These are phyloP conservation scores for Cystobasidium sp. DNA, from an alignment of 1,284 basidiomycete genomes.

Conservation along the genomic window DNA sequence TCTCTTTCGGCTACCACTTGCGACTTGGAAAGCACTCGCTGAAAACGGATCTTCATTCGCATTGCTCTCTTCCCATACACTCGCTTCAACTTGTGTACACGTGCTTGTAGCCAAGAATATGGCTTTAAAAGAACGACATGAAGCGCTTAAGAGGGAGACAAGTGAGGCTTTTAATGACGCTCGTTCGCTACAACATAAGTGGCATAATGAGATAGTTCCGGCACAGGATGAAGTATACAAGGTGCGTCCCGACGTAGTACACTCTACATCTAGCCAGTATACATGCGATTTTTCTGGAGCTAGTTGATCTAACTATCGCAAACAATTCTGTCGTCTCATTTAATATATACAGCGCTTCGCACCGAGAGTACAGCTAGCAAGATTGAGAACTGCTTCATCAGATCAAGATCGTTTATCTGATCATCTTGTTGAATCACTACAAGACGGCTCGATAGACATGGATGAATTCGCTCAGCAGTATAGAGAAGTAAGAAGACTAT, in stretches of 20 bases:
- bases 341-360: slow-evolving; percentile 68
- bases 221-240: slow-evolving; percentile 85
- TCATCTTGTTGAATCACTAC: slow-evolving; percentile 74
- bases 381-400: slow-evolving; percentile 79
- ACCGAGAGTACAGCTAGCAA: slow-evolving; percentile 81
- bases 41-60: neutral
- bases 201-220: slow-evolving; percentile 76
- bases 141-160: slow-evolving; percentile 50
- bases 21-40: neutral
- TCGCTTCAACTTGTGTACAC: neutral
- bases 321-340: neutral
- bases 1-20: neutral
- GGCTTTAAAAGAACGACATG: slow-evolving; percentile 59
- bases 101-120: slow-evolving; percentile 38
- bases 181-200: slow-evolving; percentile 73
- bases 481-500: slow-evolving; percentile 78
- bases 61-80: too few species aligned
- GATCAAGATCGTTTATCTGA: slow-evolving; percentile 88
- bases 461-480: slow-evolving; percentile 87
- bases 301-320: neutral
- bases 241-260: slow-evolving; percentile 60
- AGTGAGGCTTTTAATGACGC: slow-evolving; percentile 71
- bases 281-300: too few species aligned
- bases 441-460: slow-evolving; percentile 66
- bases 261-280: neutral